Conservation (phyloP, 148 eudicot genomes). For the Pharnaceum exiguum region DNA sequence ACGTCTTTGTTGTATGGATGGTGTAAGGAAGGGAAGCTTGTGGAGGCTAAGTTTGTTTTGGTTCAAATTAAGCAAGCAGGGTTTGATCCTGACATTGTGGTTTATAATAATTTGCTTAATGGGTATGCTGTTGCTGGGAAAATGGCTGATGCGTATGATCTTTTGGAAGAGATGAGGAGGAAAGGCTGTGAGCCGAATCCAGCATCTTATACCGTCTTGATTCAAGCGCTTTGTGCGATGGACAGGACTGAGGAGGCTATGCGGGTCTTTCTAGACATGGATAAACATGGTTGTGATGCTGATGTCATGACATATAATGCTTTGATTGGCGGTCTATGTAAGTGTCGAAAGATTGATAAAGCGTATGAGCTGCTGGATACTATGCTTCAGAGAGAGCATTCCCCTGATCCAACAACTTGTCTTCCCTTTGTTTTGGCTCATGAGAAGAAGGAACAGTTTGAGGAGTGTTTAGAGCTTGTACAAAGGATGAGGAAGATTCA, state of each 20-base stretch:
- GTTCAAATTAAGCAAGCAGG: constrained; percentile 82
- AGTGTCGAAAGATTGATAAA: constrained; percentile 66
- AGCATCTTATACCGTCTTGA: constrained; percentile 73
- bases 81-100: constrained; percentile 88
- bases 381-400: constrained; percentile 64
- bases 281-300: constrained; percentile 65
- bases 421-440: constrained; percentile 68
- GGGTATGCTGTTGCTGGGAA: constrained; percentile 80
- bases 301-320: constrained; percentile 81
- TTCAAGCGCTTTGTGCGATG: constrained; percentile 79
- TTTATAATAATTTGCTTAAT: constrained; percentile 74
- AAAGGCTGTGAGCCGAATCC: constrained; percentile 86
- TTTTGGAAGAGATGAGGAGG: constrained; percentile 84
- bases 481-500: constrained; percentile 67
- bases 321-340: constrained; percentile 75
- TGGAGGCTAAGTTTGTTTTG: constrained; percentile 84
- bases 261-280: constrained; percentile 67
- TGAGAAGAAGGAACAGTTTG: constrained; percentile 86
- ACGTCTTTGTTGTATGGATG: constrained; percentile 88
- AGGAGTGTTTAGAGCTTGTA: constrained; percentile 77
- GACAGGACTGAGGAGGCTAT: constrained; percentile 77
- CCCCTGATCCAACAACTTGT: constrained; percentile 70
- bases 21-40: constrained; percentile 82
- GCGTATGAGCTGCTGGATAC: constrained; percentile 63
- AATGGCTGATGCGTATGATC: constrained; percentile 84